phyloP scores from a whole-genome alignment of 208 protist genomes.

The Wallacemonas sp. region DNA sequence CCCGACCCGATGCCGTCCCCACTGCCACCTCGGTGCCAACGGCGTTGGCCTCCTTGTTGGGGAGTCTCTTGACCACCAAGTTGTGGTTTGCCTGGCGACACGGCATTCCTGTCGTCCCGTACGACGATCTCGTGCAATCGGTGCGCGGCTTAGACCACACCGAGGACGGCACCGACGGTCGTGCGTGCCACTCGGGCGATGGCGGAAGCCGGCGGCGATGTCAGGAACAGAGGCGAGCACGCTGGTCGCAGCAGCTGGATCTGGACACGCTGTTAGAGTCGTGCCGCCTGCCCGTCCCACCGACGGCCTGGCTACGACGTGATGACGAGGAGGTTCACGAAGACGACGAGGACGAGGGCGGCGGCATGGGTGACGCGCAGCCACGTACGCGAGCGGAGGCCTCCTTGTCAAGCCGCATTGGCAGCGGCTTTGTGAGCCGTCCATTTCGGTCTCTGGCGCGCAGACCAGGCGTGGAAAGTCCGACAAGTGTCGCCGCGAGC shows the following conservation, averaged over 20 bases:
- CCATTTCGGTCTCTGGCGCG: neutral
- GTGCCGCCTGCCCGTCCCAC: conserved; percentile 24
- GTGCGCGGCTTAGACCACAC: neutral
- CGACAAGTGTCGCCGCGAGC: neutral
- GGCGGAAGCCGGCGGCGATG: no score
- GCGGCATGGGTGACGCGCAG: conserved; percentile 1
- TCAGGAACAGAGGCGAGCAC: neutral
- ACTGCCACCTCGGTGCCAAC: neutral
- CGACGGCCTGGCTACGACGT: neutral
- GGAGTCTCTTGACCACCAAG: conserved; percentile 40
- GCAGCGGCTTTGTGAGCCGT: neutral
- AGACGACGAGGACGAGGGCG: neutral
- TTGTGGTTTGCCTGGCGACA: conserved; percentile 63
- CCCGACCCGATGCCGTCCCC: neutral
- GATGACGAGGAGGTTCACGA: conserved; percentile 8
- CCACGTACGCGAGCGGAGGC: neutral
- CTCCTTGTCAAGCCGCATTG: neutral
- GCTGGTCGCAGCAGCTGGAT: conserved; percentile 22
- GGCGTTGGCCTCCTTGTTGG: neutral
- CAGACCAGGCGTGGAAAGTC: neutral
- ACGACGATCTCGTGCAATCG: conserved; percentile 41
- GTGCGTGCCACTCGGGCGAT: no score
- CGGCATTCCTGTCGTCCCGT: conserved; percentile 71
- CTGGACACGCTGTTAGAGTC: conserved; percentile 42
- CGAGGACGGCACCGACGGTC: neutral